Base-by-base conservation (phyloP, 2,329 filamentous ascomycete species). In the Alternaria burnsii region DNA sequence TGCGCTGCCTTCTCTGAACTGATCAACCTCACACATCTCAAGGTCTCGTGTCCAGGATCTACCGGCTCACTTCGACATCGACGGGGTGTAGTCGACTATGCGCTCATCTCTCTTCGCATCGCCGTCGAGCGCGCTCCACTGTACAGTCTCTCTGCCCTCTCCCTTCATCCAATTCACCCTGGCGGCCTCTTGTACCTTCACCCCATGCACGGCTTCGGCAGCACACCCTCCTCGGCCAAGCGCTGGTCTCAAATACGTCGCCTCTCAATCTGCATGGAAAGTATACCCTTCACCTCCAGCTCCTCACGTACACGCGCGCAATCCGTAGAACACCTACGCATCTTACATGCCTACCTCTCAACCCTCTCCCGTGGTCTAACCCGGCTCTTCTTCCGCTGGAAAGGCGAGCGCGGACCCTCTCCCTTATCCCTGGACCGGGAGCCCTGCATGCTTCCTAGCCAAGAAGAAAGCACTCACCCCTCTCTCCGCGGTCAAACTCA, bases 71-170 rank as follows among this genome's bases (percentile, higher is more conserved):
- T 92, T 75, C 84, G 90, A 44, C 92, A 93, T 74, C 86, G 92
- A 38, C 87, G 92, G 48, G 89, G 88, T 76, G 88, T 90, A 50
- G 91, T 97, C 61, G 93, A 97, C 83, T 97, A 95, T 74, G 92
- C 92, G 4, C 87, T 97, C 62, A 93, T 96, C 75, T 95, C 92
- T 66, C 81, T 97, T 56, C 90, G 93, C 65, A 93, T 97, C 65
- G 90, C 93, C 12, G 80, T 96, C 30, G 93, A 97, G 81, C 86
- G 89, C 55, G 87, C 89, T 10, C 87, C 88, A 1, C 80, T 95
- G 50, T 82, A 82, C 52, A 85, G 84, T 59, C 85, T 97, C 14
- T 82, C 84, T 64, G 89, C 89, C 61, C 83, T 97, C 3, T 91
- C 91, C 0, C 84, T 97, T 2, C 86, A 87, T 12, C 87, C 87